A percentile compares a stretch with the other conserved stretches of the same genome.
These are phyloP conservation scores for Xylariales sp. DNA, from an alignment of 2,329 filamentous ascomycete genomes.

Conservation along the genomic window DNA sequence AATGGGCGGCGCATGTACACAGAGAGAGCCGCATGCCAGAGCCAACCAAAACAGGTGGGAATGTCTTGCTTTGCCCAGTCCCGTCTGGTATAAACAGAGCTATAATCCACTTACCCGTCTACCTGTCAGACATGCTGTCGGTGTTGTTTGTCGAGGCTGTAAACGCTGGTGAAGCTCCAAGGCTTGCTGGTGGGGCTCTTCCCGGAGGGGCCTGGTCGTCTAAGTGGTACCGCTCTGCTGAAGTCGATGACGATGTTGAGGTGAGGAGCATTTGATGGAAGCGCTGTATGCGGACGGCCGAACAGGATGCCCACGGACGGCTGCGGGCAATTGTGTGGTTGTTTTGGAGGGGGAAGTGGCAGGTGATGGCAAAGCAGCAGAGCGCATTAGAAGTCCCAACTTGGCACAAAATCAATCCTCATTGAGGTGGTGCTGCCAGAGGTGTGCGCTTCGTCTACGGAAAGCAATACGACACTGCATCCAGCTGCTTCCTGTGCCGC, in stretches of 20 bases:
- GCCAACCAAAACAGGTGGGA: background rate
- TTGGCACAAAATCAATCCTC: background rate
- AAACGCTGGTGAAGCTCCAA: too few species aligned
- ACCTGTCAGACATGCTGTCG: conserved; percentile 9
- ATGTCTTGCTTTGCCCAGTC: background rate
- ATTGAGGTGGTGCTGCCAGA: background rate
- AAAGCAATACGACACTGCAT: background rate
- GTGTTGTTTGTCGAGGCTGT: background rate
- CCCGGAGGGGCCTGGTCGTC: background rate
- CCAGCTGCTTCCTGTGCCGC: background rate
- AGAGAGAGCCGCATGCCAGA: conserved; percentile 11
- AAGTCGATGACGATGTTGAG: background rate
- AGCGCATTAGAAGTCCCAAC: background rate
- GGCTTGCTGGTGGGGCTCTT: too few species aligned
- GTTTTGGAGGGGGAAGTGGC: background rate
- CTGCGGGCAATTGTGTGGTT: too few species aligned
- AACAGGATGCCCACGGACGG: too few species aligned
- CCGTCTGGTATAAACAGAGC: background rate
- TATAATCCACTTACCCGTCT: conserved; percentile 4
- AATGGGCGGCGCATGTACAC: conserved; percentile 13
- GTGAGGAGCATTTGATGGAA: background rate
- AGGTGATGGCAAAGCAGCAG: background rate
- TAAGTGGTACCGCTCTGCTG: background rate
- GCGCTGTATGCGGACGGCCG: too few species aligned
- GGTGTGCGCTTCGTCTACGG: background rate